Percentiles rank a stretch among this genome's conserved stretches.
phyloP scores from a whole-genome alignment of 768 basidiomycete species.

The Mycena crocata region DNA sequence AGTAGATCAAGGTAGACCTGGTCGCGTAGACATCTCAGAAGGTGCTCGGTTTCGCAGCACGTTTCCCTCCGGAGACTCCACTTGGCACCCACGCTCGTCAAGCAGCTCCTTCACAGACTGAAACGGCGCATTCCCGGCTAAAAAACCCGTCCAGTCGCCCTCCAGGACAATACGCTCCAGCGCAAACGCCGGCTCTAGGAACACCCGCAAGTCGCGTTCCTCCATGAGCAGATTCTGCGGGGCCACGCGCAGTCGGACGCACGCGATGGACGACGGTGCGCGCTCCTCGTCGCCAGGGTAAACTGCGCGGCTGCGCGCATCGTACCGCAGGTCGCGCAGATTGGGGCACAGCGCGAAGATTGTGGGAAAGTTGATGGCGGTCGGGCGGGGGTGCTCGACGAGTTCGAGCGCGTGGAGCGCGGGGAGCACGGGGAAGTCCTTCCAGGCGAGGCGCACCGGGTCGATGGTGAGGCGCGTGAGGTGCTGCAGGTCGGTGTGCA shows the following conservation, averaged over 20 bases:
- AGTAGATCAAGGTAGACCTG: no score
- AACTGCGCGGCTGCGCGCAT: not conserved
- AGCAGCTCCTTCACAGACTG: not conserved
- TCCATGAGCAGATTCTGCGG: not conserved
- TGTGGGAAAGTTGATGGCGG: not conserved
- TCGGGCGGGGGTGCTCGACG: not conserved
- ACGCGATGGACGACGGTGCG: not conserved
- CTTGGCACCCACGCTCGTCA: not conserved
- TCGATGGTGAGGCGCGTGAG: no score
- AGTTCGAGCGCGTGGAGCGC: not conserved
- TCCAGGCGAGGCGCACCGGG: not conserved
- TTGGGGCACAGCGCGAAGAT: no score
- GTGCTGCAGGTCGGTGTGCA: not conserved
- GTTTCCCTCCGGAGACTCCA: constrained; percentile 4
- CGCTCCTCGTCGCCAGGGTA: not conserved
- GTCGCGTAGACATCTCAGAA: no score
- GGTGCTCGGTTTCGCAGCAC: not conserved
- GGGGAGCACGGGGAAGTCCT: not conserved
- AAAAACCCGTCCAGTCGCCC: not conserved
- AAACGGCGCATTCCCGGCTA: not conserved
- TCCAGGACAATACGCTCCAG: not conserved
- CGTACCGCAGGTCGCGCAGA: not conserved
- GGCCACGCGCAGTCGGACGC: not conserved
- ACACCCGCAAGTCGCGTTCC: not conserved
- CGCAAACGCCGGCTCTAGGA: not conserved